Evolutionary conservation across 208 protist species (phyloP), one percentile per base, ranked within the genome.

Genomic region (Trypanosoma boissoni): DNA sequence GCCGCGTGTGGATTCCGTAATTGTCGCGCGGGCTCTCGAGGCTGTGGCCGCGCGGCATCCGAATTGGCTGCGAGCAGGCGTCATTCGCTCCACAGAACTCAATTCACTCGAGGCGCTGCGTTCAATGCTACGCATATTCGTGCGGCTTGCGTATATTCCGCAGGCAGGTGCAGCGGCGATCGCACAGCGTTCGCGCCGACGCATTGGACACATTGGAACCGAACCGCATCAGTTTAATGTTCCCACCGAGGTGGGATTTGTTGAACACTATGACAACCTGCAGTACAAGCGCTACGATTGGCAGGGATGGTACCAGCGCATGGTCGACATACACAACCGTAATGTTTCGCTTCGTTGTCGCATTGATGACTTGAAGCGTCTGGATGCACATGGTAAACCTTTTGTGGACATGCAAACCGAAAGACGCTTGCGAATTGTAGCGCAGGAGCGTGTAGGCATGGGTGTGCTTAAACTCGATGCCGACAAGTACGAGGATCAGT

Each of bases 231-330:
- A 94, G 67, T 86, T 81, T 64, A 94, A 94, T 58, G 53, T 92
- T 16, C 79, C 88, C 0, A 56, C 74, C 9, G 88, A 94, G 68
- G 68, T 94, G 53, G 88, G 88, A 52, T 80, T 88, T 68, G 84
- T 92, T 24, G 88, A 94, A 67, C 82, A 92, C 57, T 92, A 87
- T 68, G 80, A 94, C 72, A 94, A 94, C 59, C 51, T 94, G 41
- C 83, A 89, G 57, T 93, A 92, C 74, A 95, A 95, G 68, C 77
- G 83, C 7, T 95, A 92, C 67, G 89, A 95, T 63, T 92, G 85
- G 83, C 85, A 92, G 49, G 89, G 89, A 24, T 92, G 89, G 83
- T 92, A 92, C 53, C 89, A 95, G 62, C 85, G 89, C 53, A 92
- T 92, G 83, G 64, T 85, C 12, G 89, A 95, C 59, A 59, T 95